Evolutionary conservation across 441 rosid species (phyloP), one percentile per base, ranked within the genome.

Genomic region (Geranium incanum): DNA sequence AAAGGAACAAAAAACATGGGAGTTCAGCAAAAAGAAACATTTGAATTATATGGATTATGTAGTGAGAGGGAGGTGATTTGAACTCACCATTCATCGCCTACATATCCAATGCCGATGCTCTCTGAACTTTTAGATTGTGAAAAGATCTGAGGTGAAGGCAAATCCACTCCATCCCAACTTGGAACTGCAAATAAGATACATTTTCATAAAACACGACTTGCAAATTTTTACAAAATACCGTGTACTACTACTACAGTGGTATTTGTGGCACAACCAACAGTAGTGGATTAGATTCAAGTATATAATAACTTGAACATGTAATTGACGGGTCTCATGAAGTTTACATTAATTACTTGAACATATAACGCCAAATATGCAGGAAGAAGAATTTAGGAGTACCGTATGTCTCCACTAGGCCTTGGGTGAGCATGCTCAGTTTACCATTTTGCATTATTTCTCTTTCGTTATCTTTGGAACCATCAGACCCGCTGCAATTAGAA

Each of bases 1-100:
- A 28, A 28, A 28, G 33, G 33, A 28, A 1, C 33, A 28, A 28
- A 28, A 28, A 28, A 28, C 33, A 28, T 28, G 33, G 33, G 33
- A 28, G 33, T 28, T 28, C 33, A 28, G 33, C 33, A 28, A 28
- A 28, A 28, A 28, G 3, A 28, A 28, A 28, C 33, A 28, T 2
- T 28, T 2, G 33, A 28, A 28, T 28, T 28, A 1, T 28, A 28
- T 28, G 33, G 33, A 28, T 28, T 28, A 28, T 28, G 33, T 28
- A 28, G 33, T 28, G 33, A 28, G 33, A 28, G 33, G 33, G 33
- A 28, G 33, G 33, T 28, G 18, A 69, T 66, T 45, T 21, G 15
- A 71, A 80, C 95, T 88, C 78, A 95, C 99, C 98, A 95, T 76
- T 90, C 97, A 83, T 92, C 92, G 3, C 78, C 85, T 69, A 95